phyloP scores from a whole-genome alignment of 176 grass and related monocot genomes.

The Olyra latifolia region DNA sequence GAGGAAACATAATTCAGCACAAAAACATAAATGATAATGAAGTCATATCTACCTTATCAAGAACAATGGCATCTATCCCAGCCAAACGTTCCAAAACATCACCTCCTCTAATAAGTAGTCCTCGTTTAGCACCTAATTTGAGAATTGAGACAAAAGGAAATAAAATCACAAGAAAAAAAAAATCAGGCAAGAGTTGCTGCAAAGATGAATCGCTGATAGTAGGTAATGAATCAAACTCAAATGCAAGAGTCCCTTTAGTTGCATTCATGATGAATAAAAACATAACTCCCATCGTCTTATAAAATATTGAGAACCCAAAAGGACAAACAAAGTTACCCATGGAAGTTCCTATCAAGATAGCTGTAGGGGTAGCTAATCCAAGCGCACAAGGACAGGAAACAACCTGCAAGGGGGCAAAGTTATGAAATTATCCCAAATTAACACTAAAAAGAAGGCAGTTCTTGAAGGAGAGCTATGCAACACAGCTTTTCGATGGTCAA shows the following conservation, averaged over 20 bases:
- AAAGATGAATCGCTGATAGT: neutral
- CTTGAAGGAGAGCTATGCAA: neutral
- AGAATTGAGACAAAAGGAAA: constrained; percentile 23
- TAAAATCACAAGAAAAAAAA: constrained; percentile 9
- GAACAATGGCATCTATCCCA: constrained; percentile 69
- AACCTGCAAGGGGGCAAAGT: constrained; percentile 56
- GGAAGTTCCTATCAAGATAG: constrained; percentile 96
- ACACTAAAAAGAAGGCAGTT: neutral
- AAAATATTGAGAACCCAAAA: constrained; percentile 19
- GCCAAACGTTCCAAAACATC: constrained; percentile 95
- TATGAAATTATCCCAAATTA: constrained; percentile 8
- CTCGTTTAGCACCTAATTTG: constrained; percentile 80
- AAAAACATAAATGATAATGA: constrained; percentile 17
- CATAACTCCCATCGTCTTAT: neutral
- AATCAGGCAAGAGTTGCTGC: neutral
- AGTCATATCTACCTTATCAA: constrained; percentile 68
- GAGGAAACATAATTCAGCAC: neutral
- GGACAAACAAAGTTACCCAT: constrained; percentile 58
- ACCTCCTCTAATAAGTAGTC: constrained; percentile 93
- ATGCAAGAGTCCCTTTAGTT: neutral
- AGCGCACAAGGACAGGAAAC: constrained; percentile 98
- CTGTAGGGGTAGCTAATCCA: constrained; percentile 93
- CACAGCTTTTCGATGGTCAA: constrained; percentile 5
- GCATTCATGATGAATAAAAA: neutral
- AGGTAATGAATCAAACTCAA: neutral